Conservation (phyloP, 1,284 basidiomycete species). For the Coriolopsis trogii region DNA sequence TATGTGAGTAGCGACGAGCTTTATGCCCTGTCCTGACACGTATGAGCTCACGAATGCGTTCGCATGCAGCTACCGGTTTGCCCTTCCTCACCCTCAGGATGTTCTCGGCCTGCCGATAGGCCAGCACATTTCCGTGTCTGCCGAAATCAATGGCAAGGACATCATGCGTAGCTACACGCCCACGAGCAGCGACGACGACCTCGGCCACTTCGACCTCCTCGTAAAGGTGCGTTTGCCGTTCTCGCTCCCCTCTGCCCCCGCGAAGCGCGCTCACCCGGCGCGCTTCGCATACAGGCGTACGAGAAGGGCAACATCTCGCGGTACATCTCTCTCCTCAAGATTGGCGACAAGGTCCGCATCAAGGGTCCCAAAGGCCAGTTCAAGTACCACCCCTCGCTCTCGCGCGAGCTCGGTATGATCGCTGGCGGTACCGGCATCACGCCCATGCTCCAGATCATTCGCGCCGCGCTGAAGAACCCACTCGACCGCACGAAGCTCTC, state of each 20-base stretch:
- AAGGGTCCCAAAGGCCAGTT: conserved; percentile 98
- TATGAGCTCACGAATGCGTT: conserved; percentile 1
- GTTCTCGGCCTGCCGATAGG: conserved; percentile 94
- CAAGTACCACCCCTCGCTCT: conserved; percentile 71
- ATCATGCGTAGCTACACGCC: conserved; percentile 95
- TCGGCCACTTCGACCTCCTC: conserved; percentile 93
- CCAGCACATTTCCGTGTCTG: conserved; percentile 93
- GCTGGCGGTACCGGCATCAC: conserved; percentile 97
- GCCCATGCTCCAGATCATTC: conserved; percentile 97
- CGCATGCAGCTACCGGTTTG: conserved; percentile 83
- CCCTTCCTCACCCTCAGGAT: conserved; percentile 72
- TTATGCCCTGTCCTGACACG: background rate
- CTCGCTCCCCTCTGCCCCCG: background rate
- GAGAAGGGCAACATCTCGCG: conserved; percentile 96
- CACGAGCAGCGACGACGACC: conserved; percentile 89
- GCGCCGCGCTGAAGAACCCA: conserved; percentile 86
- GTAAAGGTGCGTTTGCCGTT: conserved; percentile 75
- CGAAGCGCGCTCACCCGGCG: conserved; percentile 9
- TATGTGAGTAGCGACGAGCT: conserved; percentile 56
- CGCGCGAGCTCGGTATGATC: conserved; percentile 90
- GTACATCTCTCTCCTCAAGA: conserved; percentile 77
- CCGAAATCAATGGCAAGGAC: conserved; percentile 90
- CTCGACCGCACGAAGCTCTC: conserved; percentile 80
- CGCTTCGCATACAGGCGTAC: conserved; percentile 68
- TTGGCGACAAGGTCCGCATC: conserved; percentile 86